Evolutionary conservation across 441 rosid genomes (phyloP).

Genomic region (Populus hybrid): DNA sequence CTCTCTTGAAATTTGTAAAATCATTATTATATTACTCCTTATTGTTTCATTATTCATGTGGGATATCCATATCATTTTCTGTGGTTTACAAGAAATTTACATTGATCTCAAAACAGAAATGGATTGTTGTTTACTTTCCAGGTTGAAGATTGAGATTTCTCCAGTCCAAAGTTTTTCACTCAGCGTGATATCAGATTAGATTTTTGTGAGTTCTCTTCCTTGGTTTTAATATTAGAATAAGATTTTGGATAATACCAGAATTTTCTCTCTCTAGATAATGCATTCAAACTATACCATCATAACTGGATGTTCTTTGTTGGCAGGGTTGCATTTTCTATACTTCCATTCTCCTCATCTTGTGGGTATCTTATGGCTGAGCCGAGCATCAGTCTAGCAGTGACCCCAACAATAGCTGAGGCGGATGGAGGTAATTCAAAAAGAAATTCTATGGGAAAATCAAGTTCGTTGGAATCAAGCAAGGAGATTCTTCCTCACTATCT

Average conservation of each 20-base stretch:
- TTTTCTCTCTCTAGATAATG: neutral
- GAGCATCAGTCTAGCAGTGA: constrained; percentile 27
- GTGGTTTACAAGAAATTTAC: neutral
- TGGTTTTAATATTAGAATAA: neutral
- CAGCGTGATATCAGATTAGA: neutral
- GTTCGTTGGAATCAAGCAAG: constrained; percentile 31
- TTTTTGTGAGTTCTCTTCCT: constrained; percentile 14
- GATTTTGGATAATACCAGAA: neutral
- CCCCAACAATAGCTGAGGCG: constrained; percentile 32
- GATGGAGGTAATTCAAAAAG: constrained; percentile 39
- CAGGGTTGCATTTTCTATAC: constrained; percentile 14
- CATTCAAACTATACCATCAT: neutral
- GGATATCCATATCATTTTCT: neutral
- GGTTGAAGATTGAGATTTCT: constrained; percentile 15
- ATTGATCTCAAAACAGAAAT: neutral
- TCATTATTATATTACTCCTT: neutral
- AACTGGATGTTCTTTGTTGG: constrained; percentile 12
- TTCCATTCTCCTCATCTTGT: constrained; percentile 16
- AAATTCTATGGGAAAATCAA: constrained; percentile 38
- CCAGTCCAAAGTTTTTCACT: neutral
- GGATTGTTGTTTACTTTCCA: neutral
- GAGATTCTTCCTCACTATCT: constrained; percentile 54
- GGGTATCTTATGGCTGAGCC: constrained; percentile 52
- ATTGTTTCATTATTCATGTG: neutral
- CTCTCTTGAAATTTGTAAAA: neutral